These are phyloP conservation scores for Lepiota brunneoincarnata DNA, from an alignment of 768 basidiomycete genomes.

Conservation along the genomic window DNA sequence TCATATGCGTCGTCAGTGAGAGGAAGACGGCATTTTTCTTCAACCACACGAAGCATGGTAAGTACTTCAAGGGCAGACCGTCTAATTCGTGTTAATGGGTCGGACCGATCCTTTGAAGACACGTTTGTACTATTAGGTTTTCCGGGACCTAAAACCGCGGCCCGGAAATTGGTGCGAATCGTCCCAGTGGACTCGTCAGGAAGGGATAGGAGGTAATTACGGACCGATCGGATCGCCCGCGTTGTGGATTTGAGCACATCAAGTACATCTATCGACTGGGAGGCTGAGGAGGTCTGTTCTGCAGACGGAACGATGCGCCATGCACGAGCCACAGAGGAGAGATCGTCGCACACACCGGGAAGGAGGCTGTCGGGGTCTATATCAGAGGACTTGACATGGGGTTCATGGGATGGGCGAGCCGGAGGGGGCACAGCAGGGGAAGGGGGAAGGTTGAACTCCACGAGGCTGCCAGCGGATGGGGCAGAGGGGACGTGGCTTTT, in stretches of 20 bases:
- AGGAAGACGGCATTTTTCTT: slow-evolving; percentile 75
- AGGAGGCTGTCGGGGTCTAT: slow-evolving; percentile 76
- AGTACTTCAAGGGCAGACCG: slow-evolving; percentile 83
- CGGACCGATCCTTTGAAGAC: slow-evolving; percentile 30
- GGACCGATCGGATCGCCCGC: slow-evolving; percentile 73
- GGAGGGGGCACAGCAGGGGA: slow-evolving; percentile 57
- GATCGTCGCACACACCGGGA: slow-evolving; percentile 75
- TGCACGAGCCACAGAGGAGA: slow-evolving; percentile 55
- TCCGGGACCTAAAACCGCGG: slow-evolving; percentile 39
- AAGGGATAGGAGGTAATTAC: slow-evolving; percentile 80
- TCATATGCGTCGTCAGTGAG: slow-evolving; percentile 83
- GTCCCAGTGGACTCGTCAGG: slow-evolving; percentile 69
- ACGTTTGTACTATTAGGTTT: slow-evolving; percentile 28
- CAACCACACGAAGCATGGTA: slow-evolving; percentile 72
- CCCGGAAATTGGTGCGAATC: slow-evolving; percentile 57
- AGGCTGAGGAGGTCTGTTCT: slow-evolving; percentile 12
- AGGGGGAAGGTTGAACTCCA: slow-evolving; percentile 65
- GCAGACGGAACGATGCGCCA: slow-evolving; percentile 50
- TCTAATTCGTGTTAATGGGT: slow-evolving; percentile 70
- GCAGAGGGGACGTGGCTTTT: slow-evolving; percentile 40
- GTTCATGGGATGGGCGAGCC: slow-evolving; percentile 43
- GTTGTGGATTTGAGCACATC: slow-evolving; percentile 76
- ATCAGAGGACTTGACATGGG: slow-evolving; percentile 62
- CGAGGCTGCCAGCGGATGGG: slow-evolving; percentile 39
- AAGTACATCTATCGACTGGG: slow-evolving; percentile 50